These are phyloP conservation scores for Gossypium bickii DNA, from an alignment of 345 rosid species.

Conservation along the genomic window DNA sequence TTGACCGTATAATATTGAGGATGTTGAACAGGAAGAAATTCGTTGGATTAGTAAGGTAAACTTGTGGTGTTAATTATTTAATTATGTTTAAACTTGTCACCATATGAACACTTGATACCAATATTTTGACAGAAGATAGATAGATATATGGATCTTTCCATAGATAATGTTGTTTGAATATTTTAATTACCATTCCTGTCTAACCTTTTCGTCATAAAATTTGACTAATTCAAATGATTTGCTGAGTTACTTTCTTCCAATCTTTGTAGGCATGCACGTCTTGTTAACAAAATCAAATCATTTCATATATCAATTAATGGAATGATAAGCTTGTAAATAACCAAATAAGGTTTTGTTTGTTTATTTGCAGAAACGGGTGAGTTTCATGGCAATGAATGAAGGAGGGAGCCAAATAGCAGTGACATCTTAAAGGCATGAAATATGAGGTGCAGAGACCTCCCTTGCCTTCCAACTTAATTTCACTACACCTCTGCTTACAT, in stretches of 20 bases:
- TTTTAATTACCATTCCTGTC: not conserved
- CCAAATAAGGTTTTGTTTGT: not conserved
- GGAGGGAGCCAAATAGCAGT: constrained; percentile 64
- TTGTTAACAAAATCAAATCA: not conserved
- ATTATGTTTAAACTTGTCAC: too few species aligned
- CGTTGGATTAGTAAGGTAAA: too few species aligned
- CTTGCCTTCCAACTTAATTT: not conserved
- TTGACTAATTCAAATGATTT: not conserved
- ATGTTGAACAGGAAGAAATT: too few species aligned
- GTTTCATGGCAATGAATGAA: constrained; percentile 58
- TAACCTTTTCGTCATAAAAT: not conserved
- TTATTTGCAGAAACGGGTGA: constrained; percentile 66
- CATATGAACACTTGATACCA: not conserved
- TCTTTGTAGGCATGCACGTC: not conserved
- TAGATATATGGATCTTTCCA: not conserved
- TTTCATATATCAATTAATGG: not conserved
- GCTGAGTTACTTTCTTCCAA: not conserved
- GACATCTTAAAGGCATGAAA: constrained; percentile 31
- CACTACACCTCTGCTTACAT: not conserved
- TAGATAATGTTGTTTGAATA: not conserved
- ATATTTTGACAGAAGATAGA: not conserved
- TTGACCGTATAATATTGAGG: too few species aligned
- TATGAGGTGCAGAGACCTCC: not conserved
- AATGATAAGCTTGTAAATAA: not conserved
- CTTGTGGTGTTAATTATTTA: too few species aligned